Evolutionary conservation across 352 stramenopile genomes (phyloP), one percentile per base, ranked within the genome.

Genomic region (Globisporangium cylindrosporum): DNA sequence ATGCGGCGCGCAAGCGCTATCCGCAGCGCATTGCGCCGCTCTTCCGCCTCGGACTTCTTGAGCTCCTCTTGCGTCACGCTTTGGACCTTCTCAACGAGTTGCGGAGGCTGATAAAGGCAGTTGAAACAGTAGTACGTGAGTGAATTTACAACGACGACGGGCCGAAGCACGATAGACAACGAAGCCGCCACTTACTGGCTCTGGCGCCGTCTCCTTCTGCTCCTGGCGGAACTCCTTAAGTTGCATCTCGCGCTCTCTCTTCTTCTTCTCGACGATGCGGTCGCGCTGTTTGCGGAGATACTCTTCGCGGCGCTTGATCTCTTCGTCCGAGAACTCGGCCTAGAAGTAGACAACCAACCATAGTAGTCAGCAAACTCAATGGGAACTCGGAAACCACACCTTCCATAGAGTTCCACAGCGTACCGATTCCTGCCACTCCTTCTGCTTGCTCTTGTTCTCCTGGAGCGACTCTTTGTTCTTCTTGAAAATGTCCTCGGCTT

Each of bases 211-310:
- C 53, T 74, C 76, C 48, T 93, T 93, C 36, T 90, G 78, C 71
- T 93, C 82, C 36, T 91, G 76, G 15, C 87, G 79, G 70, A 84
- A 94, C 64, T 89, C 81, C 63, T 91, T 88, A n/a, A 94, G 72
- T 55, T 91, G 77, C 20, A 53, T 49, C 66, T 93, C 81, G 24
- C 87, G 79, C 73, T 95, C 81, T 34, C 82, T 79, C 64, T 88
- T 85, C 79, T 93, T 93, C 75, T 93, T 93, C 60, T 88, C 82
- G n/a, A 95, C 70, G 43, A 93, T 88, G 53, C 77, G 77, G 55
- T 93, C 86, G 49, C 84, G 85, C 61, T 94, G 87, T 64, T 88
- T 81, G 43, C 79, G 73, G 53, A 95, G 64, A 64, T 93, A 93
- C 62, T 88, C 79, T 63, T 91, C 82, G n/a, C 86, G 85, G 15